Evolutionary conservation across 2,329 filamentous ascomycete species (phyloP).

Genomic region (Fusarium newnesense): DNA sequence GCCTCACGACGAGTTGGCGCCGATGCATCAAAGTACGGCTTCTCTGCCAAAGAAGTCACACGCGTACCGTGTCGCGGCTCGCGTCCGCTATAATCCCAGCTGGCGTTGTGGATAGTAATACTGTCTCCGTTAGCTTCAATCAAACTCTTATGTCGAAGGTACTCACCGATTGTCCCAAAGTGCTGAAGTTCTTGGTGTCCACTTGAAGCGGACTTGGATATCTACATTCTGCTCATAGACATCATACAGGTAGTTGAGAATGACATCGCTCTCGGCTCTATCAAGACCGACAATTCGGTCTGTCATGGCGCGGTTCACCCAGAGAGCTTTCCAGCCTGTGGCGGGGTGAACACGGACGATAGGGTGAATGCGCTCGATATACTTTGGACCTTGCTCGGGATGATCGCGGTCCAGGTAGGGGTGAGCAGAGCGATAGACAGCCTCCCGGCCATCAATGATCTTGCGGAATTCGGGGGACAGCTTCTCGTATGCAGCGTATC

Average conservation of each 20-base stretch:
- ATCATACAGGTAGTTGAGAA: slow-evolving; percentile 73
- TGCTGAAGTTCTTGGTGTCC: slow-evolving; percentile 73
- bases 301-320: slow-evolving; percentile 77
- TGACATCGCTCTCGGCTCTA: slow-evolving; percentile 73
- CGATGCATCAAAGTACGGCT: slow-evolving; percentile 72
- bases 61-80: slow-evolving; percentile 77
- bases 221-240: slow-evolving; percentile 77
- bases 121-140: slow-evolving; percentile 46
- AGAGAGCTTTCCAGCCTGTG: slow-evolving; percentile 79
- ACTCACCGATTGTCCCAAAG: slow-evolving; percentile 76
- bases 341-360: slow-evolving; percentile 77
- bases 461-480: slow-evolving; percentile 75
- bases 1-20: slow-evolving; percentile 75
- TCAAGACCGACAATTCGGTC: slow-evolving; percentile 75
- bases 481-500: slow-evolving; percentile 79
- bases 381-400: slow-evolving; percentile 69
- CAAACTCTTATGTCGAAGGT: neutral
- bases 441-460: slow-evolving; percentile 74
- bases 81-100: slow-evolving; percentile 76
- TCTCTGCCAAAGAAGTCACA: slow-evolving; percentile 76
- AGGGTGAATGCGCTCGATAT: slow-evolving; percentile 74
- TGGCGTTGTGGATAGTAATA: slow-evolving; percentile 79
- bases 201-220: slow-evolving; percentile 77
- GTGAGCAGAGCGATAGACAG: slow-evolving; percentile 74
- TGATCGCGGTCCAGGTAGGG: slow-evolving; percentile 73